Conservation (phyloP, 495 filamentous ascomycete species). For the Cercophora sp. region DNA sequence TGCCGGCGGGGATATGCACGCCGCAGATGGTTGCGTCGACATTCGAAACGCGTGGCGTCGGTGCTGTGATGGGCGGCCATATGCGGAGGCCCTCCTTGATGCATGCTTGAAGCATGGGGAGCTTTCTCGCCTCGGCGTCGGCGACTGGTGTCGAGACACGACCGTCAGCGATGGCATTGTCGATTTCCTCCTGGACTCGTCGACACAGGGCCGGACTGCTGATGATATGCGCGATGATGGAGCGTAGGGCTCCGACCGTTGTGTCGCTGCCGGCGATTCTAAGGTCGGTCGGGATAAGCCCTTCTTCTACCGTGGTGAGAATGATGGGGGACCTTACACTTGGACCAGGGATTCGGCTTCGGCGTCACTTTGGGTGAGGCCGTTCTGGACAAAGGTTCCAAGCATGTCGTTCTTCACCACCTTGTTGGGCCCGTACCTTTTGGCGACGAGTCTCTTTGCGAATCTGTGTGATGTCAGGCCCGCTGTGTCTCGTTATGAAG, state of each 20-base stretch:
- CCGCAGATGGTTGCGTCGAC: constrained; percentile 16
- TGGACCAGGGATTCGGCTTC: background rate
- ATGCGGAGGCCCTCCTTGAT: constrained; percentile 40
- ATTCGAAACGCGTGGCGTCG: background rate
- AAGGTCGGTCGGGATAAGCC: too few relatives aligned
- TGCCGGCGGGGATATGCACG: constrained; percentile 1
- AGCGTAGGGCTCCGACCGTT: constrained; percentile 53
- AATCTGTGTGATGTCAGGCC: background rate
- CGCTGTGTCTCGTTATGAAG: too few relatives aligned
- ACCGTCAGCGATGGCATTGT: constrained; percentile 31
- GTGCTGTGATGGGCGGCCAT: constrained; percentile 33
- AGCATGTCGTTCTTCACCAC: background rate
- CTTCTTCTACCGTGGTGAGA: too few relatives aligned
- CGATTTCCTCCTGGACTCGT: constrained; percentile 56
- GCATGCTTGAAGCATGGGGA: constrained; percentile 38
- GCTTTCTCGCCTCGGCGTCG: constrained; percentile 29
- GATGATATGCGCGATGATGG: constrained; percentile 51
- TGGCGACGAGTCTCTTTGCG: background rate
- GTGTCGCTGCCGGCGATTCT: constrained; percentile 64
- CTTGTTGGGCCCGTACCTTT: constrained; percentile 4
- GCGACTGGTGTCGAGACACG: constrained; percentile 26
- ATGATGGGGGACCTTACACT: background rate
- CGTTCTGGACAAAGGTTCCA: constrained; percentile 5
- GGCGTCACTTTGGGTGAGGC: background rate
- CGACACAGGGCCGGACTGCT: constrained; percentile 42